Base-by-base conservation (phyloP, 768 basidiomycete species). In the Suillus placidus region DNA sequence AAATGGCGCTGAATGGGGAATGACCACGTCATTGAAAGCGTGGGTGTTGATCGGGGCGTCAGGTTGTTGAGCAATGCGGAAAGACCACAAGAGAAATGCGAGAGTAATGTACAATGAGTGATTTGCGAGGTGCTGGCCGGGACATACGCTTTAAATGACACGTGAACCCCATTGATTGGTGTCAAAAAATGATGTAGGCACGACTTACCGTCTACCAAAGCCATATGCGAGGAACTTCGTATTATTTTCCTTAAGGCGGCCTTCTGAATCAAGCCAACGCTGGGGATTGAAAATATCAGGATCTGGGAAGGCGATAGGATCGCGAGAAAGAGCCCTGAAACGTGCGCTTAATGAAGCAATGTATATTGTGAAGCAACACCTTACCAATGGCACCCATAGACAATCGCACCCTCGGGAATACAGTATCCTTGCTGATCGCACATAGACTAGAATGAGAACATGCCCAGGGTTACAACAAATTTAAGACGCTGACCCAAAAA, bases 31-130 rank as follows among this genome's bases (percentile, higher is more conserved):
- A 5, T 83, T 86, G 72, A 89, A 88, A 0, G 81, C 86, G 45
- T 84, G 73, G 3, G 81, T 81, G 72, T 91, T 84, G 64, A 90
- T 88, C 0, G 87, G 86, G 6, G 77, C 72, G 3, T 73, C 67
- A 0, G 82, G 80, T 66, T 86, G 83, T 26, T 81, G 68, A 13
- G 74, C 75, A 38, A 90, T 78, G 1, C 71, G 79, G 77, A 89
- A 89, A 0, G 87, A 83, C 86, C 87, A 89, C 18, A 87, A 79
- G 12, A 86, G 73, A 13, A 87, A 76, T 0, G 88, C 86, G 0
- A 86, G 84, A 70, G 84, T 88, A 55, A 89, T 77, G 69, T 85
- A 87, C 1, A 90, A 76, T 1, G 88, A 89, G 1, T 72, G 68
- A 32, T 78, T 64, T n/a, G 71, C 70, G 3, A 70, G 82, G 71